phyloP scores from a whole-genome alignment of 2,329 filamentous ascomycete species.

The Ilyonectria robusta region DNA sequence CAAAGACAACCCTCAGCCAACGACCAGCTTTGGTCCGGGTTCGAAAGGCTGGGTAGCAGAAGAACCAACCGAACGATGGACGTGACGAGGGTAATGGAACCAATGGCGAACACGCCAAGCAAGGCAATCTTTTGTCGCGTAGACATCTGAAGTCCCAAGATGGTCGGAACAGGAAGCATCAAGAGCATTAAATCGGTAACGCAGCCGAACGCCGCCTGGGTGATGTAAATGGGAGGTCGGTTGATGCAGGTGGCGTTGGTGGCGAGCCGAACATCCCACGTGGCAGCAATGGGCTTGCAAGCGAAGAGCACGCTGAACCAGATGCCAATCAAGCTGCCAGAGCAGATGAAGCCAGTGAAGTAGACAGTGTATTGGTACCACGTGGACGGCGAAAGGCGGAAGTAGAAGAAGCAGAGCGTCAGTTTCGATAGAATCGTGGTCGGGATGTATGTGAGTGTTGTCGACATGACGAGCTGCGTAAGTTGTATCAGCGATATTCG shows the following conservation, averaged over 20 bases:
- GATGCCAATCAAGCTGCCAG: slow-evolving; percentile 47
- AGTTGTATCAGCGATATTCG: not conserved
- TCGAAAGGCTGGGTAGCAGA: slow-evolving; percentile 38
- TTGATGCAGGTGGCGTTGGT: slow-evolving; percentile 56
- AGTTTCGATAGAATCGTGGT: slow-evolving; percentile 52
- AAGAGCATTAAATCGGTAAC: slow-evolving; percentile 61
- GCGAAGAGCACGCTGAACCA: slow-evolving; percentile 52
- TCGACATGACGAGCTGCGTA: slow-evolving; percentile 34
- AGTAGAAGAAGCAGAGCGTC: slow-evolving; percentile 53
- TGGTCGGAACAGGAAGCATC: slow-evolving; percentile 59
- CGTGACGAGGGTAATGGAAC: slow-evolving; percentile 50
- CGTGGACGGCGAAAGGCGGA: slow-evolving; percentile 49
- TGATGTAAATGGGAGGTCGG: slow-evolving; percentile 61
- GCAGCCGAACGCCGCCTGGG: slow-evolving; percentile 61
- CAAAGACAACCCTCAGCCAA: slow-evolving; percentile 40
- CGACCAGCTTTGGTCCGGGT: slow-evolving; percentile 45
- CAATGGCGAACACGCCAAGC: slow-evolving; percentile 58
- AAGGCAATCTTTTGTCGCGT: slow-evolving; percentile 60
- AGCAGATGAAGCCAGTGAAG: slow-evolving; percentile 44
- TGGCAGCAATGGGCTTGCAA: slow-evolving; percentile 49
- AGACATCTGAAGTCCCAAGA: slow-evolving; percentile 60
- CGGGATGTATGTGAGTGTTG: slow-evolving; percentile 48
- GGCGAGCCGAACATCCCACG: slow-evolving; percentile 45
- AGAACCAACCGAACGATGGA: slow-evolving; percentile 47
- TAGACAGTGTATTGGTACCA: slow-evolving; percentile 49